phyloP scores from a whole-genome alignment of 2,329 filamentous ascomycete species.

The Trematosphaeria pertusa region DNA sequence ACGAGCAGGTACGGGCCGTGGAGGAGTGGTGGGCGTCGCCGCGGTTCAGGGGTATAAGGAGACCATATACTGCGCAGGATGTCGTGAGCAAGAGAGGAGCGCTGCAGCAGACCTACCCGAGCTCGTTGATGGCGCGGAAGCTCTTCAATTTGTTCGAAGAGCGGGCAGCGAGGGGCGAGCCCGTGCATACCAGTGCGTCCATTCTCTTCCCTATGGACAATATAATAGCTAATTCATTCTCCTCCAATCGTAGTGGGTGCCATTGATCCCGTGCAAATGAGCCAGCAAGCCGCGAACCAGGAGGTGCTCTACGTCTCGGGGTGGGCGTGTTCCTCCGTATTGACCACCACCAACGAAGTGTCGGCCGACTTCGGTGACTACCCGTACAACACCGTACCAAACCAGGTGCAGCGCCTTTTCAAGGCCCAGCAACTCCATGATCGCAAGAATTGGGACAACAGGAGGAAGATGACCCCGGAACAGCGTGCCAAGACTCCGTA shows the following conservation, averaged over 20 bases:
- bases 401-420: constrained; percentile 94
- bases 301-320: constrained; percentile 96
- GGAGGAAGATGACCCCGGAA: constrained; percentile 77
- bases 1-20: constrained; percentile 83
- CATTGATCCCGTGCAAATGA: constrained; percentile 99
- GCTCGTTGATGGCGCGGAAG: constrained; percentile 93
- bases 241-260: constrained; percentile 75
- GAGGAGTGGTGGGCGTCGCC: constrained; percentile 89
- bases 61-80: constrained; percentile 88
- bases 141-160: constrained; percentile 88
- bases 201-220: constrained; percentile 26
- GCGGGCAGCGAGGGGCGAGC: constrained; percentile 77
- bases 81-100: constrained; percentile 93
- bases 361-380: constrained; percentile 98
- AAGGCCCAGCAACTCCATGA: constrained; percentile 98
- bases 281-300: constrained; percentile 94
- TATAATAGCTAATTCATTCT: constrained; percentile 35
- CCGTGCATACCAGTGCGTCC: constrained; percentile 85
- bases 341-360: constrained; percentile 96
- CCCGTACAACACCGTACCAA: constrained; percentile 97
- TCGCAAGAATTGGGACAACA: constrained; percentile 88
- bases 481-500: constrained; percentile 81
- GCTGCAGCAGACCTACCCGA: constrained; percentile 85
- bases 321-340: constrained; percentile 93
- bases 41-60: constrained; percentile 86